Conservation (phyloP, 2,329 filamentous ascomycete species). For the Ophiocordyceps australis region DNA sequence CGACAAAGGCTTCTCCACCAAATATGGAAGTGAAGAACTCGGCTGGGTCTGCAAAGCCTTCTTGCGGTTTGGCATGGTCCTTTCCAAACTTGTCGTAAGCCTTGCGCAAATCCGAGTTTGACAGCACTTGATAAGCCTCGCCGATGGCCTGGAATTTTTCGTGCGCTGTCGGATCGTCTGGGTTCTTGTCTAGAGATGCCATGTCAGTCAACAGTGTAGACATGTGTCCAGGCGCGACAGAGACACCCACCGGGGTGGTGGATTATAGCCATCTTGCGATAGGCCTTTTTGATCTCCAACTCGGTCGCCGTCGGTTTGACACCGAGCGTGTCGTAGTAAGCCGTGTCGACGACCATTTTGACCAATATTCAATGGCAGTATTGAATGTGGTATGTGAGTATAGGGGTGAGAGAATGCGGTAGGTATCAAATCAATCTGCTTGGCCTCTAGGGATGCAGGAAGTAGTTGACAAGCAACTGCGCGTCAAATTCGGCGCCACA, state of each 20-base stretch:
- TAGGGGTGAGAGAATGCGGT: too few species aligned
- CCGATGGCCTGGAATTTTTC: constrained; percentile 83
- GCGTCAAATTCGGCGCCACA: too few species aligned
- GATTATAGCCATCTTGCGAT: constrained; percentile 84
- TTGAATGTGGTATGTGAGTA: too few species aligned
- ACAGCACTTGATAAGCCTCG: constrained; percentile 64
- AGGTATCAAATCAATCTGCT: too few species aligned
- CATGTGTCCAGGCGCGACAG: not conserved
- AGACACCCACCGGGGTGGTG: constrained; percentile 58
- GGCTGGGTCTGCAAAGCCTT: constrained; percentile 86
- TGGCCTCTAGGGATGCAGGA: too few species aligned
- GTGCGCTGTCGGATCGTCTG: constrained; percentile 83
- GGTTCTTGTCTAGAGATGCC: constrained; percentile 66
- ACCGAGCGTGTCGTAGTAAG: constrained; percentile 75
- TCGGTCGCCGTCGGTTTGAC: constrained; percentile 73
- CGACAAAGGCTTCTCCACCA: constrained; percentile 84
- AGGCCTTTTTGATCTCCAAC: constrained; percentile 93
- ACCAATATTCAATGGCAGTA: too few species aligned
- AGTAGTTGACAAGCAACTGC: too few species aligned
- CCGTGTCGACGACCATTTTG: constrained; percentile 72
- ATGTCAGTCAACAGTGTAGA: not conserved
- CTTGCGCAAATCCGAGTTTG: constrained; percentile 68
- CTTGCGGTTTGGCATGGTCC: constrained; percentile 75
- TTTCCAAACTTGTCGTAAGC: constrained; percentile 97
- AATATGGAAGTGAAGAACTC: constrained; percentile 99